Evolutionary conservation across 2,329 filamentous ascomycete species (phyloP), one percentile per base, ranked within the genome.

Genomic region (Septoria petroselini): DNA sequence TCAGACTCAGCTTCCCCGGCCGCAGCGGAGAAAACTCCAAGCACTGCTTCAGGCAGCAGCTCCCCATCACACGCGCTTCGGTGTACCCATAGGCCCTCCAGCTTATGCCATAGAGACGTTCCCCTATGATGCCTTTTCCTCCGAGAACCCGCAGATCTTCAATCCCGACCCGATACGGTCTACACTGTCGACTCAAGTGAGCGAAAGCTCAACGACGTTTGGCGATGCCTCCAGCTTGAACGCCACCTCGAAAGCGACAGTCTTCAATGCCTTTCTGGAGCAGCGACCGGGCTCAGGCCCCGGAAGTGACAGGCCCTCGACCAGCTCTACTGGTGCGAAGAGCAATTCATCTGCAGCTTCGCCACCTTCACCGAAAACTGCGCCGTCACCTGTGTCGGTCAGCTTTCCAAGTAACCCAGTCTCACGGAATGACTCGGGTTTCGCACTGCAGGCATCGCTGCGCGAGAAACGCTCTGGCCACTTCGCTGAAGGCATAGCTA

Each of bases 401-500:
- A 82, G 81, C 59, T 95, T 95, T 65, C 86, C 88, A 7, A 79
- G 80, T 2, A 91, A 88, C 2, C 85, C 88, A 0, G 81, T 87
- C n/a, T 95, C 90, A 4, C 81, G 90, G 12, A 94, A 86, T 63
- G 93, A 98, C 65, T 96, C 91, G 3, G 91, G 89, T 1, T 94
- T 93, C 68, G 87, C 88, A 29, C 75, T 95, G 48, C 85, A 91
- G 55, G 83, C 87, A 14, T 95, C 88, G 3, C 75, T 98, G 50
- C 83, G 90, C 25, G 93, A 97, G 71, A 98, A 97, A 74, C 82
- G 91, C 43, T 97, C 93, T 2, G 91, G 88, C 1, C 89, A 96
- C 67, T 95, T 97, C 60, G 41, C 41, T 9, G 87, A 55, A 37
- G 54, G 47, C 30, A 35, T 76, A 58, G 86, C 86, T n/a, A 82